These are phyloP conservation scores for Talaromyces albobiverticillius DNA, from an alignment of 2,329 filamentous ascomycete genomes.

Conservation along the genomic window DNA sequence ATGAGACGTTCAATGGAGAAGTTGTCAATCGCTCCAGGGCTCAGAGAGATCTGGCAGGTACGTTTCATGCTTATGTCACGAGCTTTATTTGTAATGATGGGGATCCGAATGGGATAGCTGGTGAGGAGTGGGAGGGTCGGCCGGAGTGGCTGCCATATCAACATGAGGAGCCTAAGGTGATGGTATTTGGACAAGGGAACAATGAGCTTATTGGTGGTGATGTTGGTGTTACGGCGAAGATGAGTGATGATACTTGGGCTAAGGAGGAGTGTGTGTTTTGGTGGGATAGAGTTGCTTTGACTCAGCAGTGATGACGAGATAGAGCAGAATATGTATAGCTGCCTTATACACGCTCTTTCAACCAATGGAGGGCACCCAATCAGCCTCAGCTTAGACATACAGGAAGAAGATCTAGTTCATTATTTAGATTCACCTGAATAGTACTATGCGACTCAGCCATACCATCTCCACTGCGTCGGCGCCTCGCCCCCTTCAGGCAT, in stretches of 20 bases:
- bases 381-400: too few relatives aligned
- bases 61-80: conserved; percentile 47
- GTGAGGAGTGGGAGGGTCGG: conserved; percentile 22
- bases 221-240: not conserved
- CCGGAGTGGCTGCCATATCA: conserved; percentile 39
- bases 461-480: conserved; percentile 13
- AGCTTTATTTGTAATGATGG: conserved; percentile 47
- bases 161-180: conserved; percentile 23
- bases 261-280: not conserved
- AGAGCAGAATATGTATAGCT: too few relatives aligned
- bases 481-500: not conserved
- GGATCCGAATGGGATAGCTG: conserved; percentile 41
- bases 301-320: not conserved
- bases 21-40: conserved; percentile 34
- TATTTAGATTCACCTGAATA: too few relatives aligned
- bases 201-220: not conserved
- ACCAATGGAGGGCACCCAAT: too few relatives aligned
- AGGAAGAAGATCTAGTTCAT: too few relatives aligned
- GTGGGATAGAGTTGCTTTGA: not conserved
- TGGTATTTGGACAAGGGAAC: not conserved
- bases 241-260: not conserved
- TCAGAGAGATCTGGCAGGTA: conserved; percentile 43
- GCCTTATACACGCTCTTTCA: too few relatives aligned
- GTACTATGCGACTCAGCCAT: too few relatives aligned
- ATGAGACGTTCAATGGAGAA: conserved; percentile 43